A percentile compares a stretch with the other conserved stretches of the same genome.
These are phyloP conservation scores for Vigna radiata DNA, from an alignment of 306 rosid genomes.

Conservation along the genomic window DNA sequence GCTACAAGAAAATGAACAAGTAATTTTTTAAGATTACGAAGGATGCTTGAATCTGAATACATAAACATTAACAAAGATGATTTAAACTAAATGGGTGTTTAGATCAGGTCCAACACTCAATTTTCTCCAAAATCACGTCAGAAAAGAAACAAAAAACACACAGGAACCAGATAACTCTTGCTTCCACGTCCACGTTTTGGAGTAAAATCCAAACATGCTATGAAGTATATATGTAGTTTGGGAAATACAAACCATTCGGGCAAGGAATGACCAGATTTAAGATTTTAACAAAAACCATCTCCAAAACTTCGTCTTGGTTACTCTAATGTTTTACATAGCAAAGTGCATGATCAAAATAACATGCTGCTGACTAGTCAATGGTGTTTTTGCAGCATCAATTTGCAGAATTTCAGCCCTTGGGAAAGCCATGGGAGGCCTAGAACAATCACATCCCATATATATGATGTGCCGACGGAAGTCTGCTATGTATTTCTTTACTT, in stretches of 20 bases:
- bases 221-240: no score
- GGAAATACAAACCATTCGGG: neutral
- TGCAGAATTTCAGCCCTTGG: conserved; percentile 23
- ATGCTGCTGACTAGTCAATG: conserved; percentile 4
- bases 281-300: neutral
- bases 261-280: neutral
- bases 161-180: neutral
- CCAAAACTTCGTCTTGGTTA: neutral
- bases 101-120: neutral
- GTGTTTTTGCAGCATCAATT: conserved; percentile 14
- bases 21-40: neutral
- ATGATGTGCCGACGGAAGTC: conserved; percentile 6
- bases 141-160: neutral
- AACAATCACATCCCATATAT: neutral
- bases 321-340: neutral
- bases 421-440: conserved; percentile 15
- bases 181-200: no score
- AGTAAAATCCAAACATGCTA: neutral
- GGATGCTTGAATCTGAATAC: neutral
- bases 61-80: neutral
- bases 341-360: conserved; percentile 6
- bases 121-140: neutral
- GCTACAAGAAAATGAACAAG: neutral
- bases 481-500: conserved; percentile 20
- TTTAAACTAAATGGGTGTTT: neutral